Evolutionary conservation across 2,329 filamentous ascomycete genomes (phyloP).

Genomic region (Trichoderma atroviride): DNA sequence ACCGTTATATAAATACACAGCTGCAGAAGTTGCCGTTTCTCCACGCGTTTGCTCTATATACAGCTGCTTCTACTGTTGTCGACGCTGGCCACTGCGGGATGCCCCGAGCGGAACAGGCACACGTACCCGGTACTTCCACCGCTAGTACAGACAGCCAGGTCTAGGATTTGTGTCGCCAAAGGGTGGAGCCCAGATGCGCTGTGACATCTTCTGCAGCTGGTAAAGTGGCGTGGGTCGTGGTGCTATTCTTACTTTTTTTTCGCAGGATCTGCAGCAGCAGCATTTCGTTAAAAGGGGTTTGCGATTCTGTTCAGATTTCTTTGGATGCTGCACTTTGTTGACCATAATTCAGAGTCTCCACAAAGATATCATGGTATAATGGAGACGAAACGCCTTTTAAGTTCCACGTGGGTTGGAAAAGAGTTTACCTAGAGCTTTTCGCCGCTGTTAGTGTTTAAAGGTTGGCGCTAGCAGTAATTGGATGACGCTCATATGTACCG

Average conservation of each 20-base stretch:
- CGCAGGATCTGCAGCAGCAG: background rate
- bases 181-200: constrained; percentile 7
- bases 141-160: background rate
- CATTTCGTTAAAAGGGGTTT: background rate
- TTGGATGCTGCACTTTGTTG: too few species aligned
- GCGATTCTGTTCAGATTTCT: background rate
- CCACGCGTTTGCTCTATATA: background rate
- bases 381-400: background rate
- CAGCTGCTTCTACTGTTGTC: background rate
- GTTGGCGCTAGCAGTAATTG: background rate
- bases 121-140: background rate
- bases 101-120: background rate
- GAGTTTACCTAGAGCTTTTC: background rate
- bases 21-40: background rate
- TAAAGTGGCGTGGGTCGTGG: background rate
- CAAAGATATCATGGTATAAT: background rate
- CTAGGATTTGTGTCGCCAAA: background rate
- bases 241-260: constrained; percentile 3
- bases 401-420: background rate
- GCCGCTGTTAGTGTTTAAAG: background rate
- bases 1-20: background rate
- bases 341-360: background rate
- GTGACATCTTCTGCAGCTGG: constrained; percentile 20
- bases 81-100: background rate
- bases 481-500: background rate